These are phyloP conservation scores for Ailanthus altissimus DNA, from an alignment of 345 rosid genomes.

Conservation along the genomic window DNA sequence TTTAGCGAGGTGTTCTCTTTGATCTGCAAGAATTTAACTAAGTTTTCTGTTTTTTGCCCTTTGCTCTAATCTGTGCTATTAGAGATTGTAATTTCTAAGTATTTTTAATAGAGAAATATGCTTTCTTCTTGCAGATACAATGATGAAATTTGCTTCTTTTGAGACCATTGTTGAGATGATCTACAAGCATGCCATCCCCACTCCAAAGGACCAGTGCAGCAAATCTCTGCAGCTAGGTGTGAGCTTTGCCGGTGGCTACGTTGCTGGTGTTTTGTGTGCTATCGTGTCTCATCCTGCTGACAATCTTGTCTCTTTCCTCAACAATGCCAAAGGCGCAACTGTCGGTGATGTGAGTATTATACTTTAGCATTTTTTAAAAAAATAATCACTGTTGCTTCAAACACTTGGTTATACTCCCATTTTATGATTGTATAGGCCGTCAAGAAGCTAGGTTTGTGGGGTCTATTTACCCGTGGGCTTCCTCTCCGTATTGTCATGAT, in stretches of 20 bases:
- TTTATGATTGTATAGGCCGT: constrained; percentile 63
- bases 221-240: constrained; percentile 80
- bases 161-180: constrained; percentile 89
- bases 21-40: not conserved
- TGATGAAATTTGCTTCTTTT: constrained; percentile 99
- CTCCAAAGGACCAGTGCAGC: constrained; percentile 87
- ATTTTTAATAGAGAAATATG: not conserved
- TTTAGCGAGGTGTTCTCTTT: not conserved
- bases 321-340: constrained; percentile 97
- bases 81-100: not conserved
- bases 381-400: not conserved
- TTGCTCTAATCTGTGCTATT: not conserved
- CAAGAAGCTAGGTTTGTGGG: constrained; percentile 87
- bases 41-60: not conserved
- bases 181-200: constrained; percentile 83
- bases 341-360: constrained; percentile 78
- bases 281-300: constrained; percentile 95
- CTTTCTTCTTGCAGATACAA: constrained; percentile 61
- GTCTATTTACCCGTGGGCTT: constrained; percentile 95
- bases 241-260: constrained; percentile 94
- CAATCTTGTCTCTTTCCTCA: constrained; percentile 94
- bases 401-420: not conserved
- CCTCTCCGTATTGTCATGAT: constrained; percentile 99
- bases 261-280: constrained; percentile 92
- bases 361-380: not conserved